These are phyloP conservation scores for Pleurotus sapidus DNA, from an alignment of 768 basidiomycete genomes.

Conservation along the genomic window DNA sequence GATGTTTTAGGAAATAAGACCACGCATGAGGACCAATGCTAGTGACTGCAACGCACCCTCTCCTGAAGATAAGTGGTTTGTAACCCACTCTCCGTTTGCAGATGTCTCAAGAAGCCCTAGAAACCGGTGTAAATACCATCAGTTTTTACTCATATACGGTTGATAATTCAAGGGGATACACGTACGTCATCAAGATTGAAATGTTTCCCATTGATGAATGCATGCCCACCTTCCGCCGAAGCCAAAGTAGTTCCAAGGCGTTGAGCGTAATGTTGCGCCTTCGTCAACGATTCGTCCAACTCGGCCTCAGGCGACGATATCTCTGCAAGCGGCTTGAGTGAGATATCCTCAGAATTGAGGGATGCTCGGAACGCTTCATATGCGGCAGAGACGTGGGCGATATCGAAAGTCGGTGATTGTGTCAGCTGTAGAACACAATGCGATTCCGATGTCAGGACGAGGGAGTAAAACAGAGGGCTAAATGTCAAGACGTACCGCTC, in stretches of 20 bases:
- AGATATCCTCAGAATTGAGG: not conserved
- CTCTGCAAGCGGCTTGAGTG: conserved; percentile 11
- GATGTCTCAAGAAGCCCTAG: conserved; percentile 62
- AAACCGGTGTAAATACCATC: not conserved
- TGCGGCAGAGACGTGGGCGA: conserved; percentile 30
- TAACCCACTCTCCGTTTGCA: conserved; percentile 56
- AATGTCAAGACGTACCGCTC: conserved; percentile 32
- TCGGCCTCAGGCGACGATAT: conserved; percentile 22
- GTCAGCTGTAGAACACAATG: conserved; percentile 29
- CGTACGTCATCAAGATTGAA: conserved; percentile 65
- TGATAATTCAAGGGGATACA: not conserved
- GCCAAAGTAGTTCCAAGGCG: conserved; percentile 52
- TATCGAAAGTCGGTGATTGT: conserved; percentile 27
- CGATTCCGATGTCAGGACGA: not conserved
- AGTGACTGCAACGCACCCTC: conserved; percentile 41
- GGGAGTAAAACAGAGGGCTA: not conserved
- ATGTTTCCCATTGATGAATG: conserved; percentile 89
- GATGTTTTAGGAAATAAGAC: not conserved
- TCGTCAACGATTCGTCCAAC: conserved; percentile 21
- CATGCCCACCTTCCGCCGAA: conserved; percentile 51
- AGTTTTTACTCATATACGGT: too few species aligned
- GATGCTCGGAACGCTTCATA: conserved; percentile 1
- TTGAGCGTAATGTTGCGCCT: conserved; percentile 47
- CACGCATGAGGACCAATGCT: not conserved
- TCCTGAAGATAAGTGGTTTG: conserved; percentile 75